Base-by-base conservation (phyloP, 1,284 basidiomycete species). In the Trametes sp. region DNA sequence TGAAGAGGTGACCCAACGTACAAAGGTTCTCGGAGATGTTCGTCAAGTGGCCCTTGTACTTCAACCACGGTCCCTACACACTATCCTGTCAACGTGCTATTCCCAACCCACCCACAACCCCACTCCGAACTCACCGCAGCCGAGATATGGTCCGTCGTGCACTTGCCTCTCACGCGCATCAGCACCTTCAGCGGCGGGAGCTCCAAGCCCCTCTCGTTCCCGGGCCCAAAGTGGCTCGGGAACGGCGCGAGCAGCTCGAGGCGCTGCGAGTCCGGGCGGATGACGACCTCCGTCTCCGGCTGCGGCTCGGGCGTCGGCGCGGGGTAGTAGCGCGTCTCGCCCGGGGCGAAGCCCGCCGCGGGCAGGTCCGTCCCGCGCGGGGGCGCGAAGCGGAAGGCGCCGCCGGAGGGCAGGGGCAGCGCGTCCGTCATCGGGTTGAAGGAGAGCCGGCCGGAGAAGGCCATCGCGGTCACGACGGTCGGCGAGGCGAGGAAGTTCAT, bases 401-500 rank as follows among this genome's bases (percentile, higher is more conserved):
- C 78, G 33, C 96, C 96, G 59, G 89, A 87, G 48, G 92, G 87
- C 44, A 92, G 86, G 10, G 80, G 78, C 41, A 99, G 83, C 13
- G 85, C 82, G 77, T 99, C 98, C 24, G 88, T 92, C 74, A 92
- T 85, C 4, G 98, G 95, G 77, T 99, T 98, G 82, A 99, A 99
- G 31, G 95, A 92, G 44, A 99, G 84, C 73, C 90, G 92, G 46
- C 98, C 98, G 3, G 95, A 92, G 78, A 99, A 99, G 1, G 96
- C 90, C 92, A 96, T 95, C 2, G 98, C 98, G 11, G 98, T 99
- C 24, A 99, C 98, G 62, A 98, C 85, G 59, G 96, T 98, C 0
- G 98, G 98, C 9, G 96, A 98, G 21, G 97, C 96, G 59, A 99
- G 86, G 82, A 99, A 98, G 80, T 99, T 98, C 95, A 98, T 97